Evolutionary conservation across 1,284 basidiomycete species (phyloP).

Genomic region (Amylostereum areolatum): DNA sequence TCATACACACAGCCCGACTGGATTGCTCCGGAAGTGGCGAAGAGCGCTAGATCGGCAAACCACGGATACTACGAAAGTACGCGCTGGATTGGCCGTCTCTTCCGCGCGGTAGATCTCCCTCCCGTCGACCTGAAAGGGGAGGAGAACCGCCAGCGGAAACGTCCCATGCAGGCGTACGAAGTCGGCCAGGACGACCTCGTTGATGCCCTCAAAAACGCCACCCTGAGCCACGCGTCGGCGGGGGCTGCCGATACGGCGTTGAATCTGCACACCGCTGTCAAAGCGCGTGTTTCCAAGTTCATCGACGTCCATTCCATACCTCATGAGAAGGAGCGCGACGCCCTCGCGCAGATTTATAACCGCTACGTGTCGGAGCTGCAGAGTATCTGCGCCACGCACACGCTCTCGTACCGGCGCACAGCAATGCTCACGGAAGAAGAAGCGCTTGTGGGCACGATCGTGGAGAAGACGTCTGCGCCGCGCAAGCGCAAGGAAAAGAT

Average conservation of each 20-base stretch:
- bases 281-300: conserved; percentile 18
- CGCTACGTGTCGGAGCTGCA: conserved; percentile 43
- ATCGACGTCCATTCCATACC: conserved; percentile 13
- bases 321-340: conserved; percentile 15
- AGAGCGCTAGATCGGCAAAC: conserved; percentile 21
- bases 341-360: conserved; percentile 30
- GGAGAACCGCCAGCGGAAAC: conserved; percentile 16
- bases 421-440: conserved; percentile 55
- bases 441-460: conserved; percentile 55
- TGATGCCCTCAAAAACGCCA: conserved; percentile 21
- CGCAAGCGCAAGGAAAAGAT: conserved; percentile 46
- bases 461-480: conserved; percentile 53
- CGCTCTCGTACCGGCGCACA: conserved; percentile 35
- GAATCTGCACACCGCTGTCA: conserved; percentile 5
- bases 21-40: conserved; percentile 55
- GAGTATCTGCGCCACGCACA: conserved; percentile 41
- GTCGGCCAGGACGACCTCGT: too few species aligned
- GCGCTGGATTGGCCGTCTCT: conserved; percentile 51
- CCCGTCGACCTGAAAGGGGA: conserved; percentile 20
- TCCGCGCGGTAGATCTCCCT: conserved; percentile 50
- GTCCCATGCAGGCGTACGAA: too few species aligned
- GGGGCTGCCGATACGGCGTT: conserved; percentile 14
- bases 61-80: conserved; percentile 40
- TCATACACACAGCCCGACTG: conserved; percentile 44
- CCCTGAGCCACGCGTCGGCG: conserved; percentile 11